Conservation (phyloP, 495 filamentous ascomycete genomes). For the Aspergillus coremiiformis region DNA sequence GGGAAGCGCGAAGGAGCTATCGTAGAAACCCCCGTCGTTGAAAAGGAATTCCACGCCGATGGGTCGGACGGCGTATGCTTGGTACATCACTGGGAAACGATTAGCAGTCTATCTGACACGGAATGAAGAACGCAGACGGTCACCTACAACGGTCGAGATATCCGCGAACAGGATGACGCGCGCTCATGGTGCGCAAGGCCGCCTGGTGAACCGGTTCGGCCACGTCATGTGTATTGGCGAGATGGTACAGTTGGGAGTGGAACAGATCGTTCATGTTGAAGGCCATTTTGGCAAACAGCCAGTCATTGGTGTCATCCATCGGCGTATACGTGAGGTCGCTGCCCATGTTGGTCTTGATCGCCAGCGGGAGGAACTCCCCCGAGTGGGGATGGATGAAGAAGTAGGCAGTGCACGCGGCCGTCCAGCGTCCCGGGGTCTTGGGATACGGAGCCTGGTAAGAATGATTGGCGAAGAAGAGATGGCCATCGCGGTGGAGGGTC, state of each 20-base stretch:
- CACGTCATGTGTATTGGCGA: slow-evolving; percentile 3
- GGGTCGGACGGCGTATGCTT: slow-evolving; percentile 1
- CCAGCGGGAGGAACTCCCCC: slow-evolving; percentile 1
- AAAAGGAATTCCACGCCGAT: slow-evolving; percentile 3
- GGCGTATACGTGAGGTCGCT: slow-evolving; percentile 1
- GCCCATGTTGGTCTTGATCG: slow-evolving; percentile 1
- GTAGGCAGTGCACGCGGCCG: slow-evolving; percentile 3
- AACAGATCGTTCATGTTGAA: slow-evolving; percentile 4
- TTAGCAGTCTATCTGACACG: background rate
- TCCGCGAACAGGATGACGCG: background rate
- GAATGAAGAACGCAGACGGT: background rate
- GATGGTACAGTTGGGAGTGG: slow-evolving; percentile 2
- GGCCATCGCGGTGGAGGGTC: background rate
- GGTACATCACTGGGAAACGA: slow-evolving; percentile 1
- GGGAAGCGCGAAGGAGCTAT: slow-evolving; percentile 2
- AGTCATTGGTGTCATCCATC: slow-evolving; percentile 1
- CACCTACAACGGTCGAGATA: background rate
- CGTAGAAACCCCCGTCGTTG: slow-evolving; percentile 6
- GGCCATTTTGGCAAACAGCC: slow-evolving; percentile 2
- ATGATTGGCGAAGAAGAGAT: background rate
- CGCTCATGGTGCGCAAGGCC: background rate
- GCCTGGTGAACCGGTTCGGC: slow-evolving; percentile 4
- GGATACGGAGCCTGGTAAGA: slow-evolving; percentile 1
- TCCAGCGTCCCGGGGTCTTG: background rate
- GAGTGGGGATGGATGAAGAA: slow-evolving; percentile 4